Conservation (phyloP, 768 basidiomycete species). For the Phallus indusiatus region DNA sequence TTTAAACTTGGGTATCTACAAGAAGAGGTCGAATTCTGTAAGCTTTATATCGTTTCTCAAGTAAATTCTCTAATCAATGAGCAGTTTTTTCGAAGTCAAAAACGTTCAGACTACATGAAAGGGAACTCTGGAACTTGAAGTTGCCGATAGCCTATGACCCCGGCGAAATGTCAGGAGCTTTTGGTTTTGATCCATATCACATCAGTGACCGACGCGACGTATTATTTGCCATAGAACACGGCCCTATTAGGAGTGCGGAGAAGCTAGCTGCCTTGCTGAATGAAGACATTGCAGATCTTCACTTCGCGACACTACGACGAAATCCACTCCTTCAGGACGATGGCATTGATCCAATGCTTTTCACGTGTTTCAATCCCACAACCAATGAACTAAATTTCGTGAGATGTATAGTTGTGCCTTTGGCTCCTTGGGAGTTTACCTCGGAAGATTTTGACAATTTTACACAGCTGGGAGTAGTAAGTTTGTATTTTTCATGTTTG, state of each 20-base stretch:
- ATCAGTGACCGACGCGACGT: neutral
- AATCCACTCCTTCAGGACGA: neutral
- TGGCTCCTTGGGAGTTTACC: slow-evolving; percentile 3
- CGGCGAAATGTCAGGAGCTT: neutral
- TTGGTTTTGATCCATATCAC: slow-evolving; percentile 1
- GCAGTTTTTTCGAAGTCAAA: neutral
- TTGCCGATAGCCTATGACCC: neutral
- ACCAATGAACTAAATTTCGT: neutral
- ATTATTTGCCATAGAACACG: neutral
- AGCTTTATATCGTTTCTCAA: no score
- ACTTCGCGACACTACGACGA: neutral
- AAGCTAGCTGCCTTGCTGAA: neutral
- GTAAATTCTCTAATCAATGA: neutral
- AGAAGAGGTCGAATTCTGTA: no score
- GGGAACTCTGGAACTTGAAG: neutral
- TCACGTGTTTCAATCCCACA: neutral
- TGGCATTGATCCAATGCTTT: neutral
- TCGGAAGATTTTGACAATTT: slow-evolving; percentile 1
- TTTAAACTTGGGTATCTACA: no score
- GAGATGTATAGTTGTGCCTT: neutral
- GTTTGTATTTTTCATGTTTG: neutral
- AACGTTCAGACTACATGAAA: neutral
- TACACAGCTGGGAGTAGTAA: neutral
- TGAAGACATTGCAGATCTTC: neutral
- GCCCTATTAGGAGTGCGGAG: neutral